Evolutionary conservation across 2,329 filamentous ascomycete genomes (phyloP).

Genomic region (Alternaria novae-zelandiae): DNA sequence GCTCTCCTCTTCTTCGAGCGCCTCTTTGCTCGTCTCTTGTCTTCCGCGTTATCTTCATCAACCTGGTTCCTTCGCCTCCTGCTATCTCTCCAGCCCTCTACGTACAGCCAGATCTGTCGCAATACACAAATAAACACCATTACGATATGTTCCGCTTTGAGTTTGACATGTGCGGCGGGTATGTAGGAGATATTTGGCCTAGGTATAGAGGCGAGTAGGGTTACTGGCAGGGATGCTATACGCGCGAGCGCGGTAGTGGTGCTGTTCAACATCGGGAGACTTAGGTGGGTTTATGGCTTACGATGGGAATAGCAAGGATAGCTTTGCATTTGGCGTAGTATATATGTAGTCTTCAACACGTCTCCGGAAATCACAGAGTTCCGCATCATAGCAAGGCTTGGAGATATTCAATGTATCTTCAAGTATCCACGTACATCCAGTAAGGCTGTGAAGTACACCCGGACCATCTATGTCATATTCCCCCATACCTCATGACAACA

Average conservation of each 20-base stretch:
- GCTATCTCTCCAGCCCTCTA: slow-evolving; percentile 8
- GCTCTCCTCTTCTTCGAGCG: not conserved
- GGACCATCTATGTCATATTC: not conserved
- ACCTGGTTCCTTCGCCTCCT: not conserved
- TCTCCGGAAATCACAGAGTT: not conserved
- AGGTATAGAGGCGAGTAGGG: not conserved
- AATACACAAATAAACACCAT: slow-evolving; percentile 13
- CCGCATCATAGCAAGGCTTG: not conserved
- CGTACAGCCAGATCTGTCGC: slow-evolving; percentile 6
- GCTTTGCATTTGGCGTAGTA: not conserved
- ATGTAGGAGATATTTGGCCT: slow-evolving; percentile 12
- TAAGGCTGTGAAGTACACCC: not conserved
- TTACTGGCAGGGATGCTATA: not conserved
- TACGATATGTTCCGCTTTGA: slow-evolving; percentile 23
- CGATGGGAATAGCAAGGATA: accelerated
- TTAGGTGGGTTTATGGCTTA: too few species aligned
- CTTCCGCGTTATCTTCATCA: not conserved
- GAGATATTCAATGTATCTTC: not conserved
- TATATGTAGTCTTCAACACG: not conserved
- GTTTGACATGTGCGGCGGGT: slow-evolving; percentile 19
- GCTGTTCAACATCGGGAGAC: too few species aligned
- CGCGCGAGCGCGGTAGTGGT: not conserved
- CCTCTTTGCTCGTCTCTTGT: not conserved
- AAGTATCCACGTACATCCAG: not conserved
- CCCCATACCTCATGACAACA: not conserved